Conservation (phyloP, 805 yeast genomes). For the Wickerhamiella lipophila region DNA sequence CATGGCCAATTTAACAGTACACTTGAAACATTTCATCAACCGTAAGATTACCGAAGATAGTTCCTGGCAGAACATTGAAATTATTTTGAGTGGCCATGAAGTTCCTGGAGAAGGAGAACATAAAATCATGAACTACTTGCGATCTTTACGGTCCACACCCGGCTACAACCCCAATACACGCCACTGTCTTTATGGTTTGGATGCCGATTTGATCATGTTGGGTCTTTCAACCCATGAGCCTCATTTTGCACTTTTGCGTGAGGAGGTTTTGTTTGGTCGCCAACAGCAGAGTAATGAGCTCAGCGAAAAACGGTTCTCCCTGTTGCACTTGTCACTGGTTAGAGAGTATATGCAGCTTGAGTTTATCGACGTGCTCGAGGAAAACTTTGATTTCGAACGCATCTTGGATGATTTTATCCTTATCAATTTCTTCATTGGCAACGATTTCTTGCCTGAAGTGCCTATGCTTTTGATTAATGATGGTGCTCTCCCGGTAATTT, state of each 20-base stretch:
- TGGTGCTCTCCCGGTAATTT: conserved; percentile 89
- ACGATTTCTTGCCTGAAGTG: conserved; percentile 92
- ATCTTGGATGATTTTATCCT: conserved; percentile 85
- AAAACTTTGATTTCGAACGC: conserved; percentile 71
- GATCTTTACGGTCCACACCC: conserved; percentile 61
- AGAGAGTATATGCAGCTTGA: conserved; percentile 87
- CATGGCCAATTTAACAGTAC: conserved; percentile 76
- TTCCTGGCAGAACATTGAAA: conserved; percentile 66
- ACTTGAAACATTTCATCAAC: conserved; percentile 75
- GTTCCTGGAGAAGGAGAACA: conserved; percentile 99
- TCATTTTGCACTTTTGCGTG: conserved; percentile 88
- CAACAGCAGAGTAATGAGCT: conserved; percentile 34
- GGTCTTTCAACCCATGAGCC: conserved; percentile 89
- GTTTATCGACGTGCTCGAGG: conserved; percentile 51
- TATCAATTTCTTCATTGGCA: conserved; percentile 89
- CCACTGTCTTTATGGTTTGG: conserved; percentile 91
- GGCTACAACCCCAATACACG: conserved; percentile 68
- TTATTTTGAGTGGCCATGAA: conserved; percentile 82
- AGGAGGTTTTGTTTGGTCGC: conserved; percentile 84
- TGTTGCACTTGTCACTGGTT: conserved; percentile 73
- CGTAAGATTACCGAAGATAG: conserved; percentile 78
- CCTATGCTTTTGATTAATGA: conserved; percentile 89
- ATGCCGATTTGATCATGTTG: conserved; percentile 90
- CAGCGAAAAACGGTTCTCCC: conserved; percentile 65
- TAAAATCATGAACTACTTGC: conserved; percentile 85